These are phyloP conservation scores for Linnemannia elongata DNA, from an alignment of 192 early-diverging fungal species.

Conservation along the genomic window DNA sequence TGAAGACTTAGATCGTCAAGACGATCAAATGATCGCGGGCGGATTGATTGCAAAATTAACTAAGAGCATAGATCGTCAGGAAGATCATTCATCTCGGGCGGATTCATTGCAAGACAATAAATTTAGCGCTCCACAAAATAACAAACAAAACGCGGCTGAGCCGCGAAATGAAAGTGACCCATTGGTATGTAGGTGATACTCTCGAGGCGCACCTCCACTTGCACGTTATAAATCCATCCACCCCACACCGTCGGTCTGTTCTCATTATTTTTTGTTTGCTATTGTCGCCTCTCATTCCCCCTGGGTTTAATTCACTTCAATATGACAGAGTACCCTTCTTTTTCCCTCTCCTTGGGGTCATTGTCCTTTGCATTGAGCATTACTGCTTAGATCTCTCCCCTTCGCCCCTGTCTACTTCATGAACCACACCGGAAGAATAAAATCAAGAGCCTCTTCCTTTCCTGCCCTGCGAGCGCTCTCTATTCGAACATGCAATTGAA, in stretches of 20 bases:
- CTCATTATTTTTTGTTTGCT: background rate
- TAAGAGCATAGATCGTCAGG: too few relatives aligned
- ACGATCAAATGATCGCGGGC: too few relatives aligned
- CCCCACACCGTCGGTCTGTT: background rate
- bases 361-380: background rate
- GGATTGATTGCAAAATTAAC: too few relatives aligned
- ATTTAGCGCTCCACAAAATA: background rate
- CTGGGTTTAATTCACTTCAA: background rate
- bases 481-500: background rate
- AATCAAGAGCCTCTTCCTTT: background rate
- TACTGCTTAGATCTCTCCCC: background rate
- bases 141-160: background rate
- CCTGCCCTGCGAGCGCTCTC: background rate
- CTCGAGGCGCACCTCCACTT: background rate
- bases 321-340: background rate
- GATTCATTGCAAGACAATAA: too few relatives aligned
- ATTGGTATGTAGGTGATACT: background rate
- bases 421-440: background rate
- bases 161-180: background rate
- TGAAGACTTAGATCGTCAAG: too few relatives aligned
- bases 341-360: background rate
- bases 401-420: background rate
- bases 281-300: background rate
- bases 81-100: too few relatives aligned
- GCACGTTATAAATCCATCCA: background rate